Evolutionary conservation across 1,284 basidiomycete genomes (phyloP), one percentile per base, ranked within the genome.

Genomic region (Puccinia brachypodii): DNA sequence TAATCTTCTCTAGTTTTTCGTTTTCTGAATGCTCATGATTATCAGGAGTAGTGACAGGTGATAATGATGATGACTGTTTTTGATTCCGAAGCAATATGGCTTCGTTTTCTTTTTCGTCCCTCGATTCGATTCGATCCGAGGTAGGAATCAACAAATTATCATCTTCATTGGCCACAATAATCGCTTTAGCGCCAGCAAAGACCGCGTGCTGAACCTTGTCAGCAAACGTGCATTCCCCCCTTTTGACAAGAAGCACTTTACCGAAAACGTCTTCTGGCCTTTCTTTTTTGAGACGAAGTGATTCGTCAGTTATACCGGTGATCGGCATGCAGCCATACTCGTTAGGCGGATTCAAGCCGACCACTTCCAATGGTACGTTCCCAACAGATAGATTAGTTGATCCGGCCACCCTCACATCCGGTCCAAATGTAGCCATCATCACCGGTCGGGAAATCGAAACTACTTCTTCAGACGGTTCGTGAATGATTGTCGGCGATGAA

Each of bases 401-500:
- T 3, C 53, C 53, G 11, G 36, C 4, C 1, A 31, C 6, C 28
- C 58, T 16, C 22, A 81, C 71, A 31, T 81, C 79, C 25, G 79
- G 60, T 22, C 79, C 79, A 40, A 81, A 81, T 19, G 62, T 69
- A 0, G 79, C 71, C 60, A 62, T 66, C 79, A 81, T 81, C 28
- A 69, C 79, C n/a, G 50, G 25, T 47, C 62, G 60, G 25, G n/a
- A 11, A 22, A 78, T 78, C 64, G 33, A 28, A 19, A 19, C 47
- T n/a, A 40, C 16, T 3, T 50, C 31, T 33, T 53, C 28, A 14
- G 9, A 16, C 28, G 68, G 14, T 25, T 47, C 42, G 6, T 9
- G 16, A 31, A 3, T 64, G 28, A 2, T 42, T 25, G 19, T n/a
- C 38, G 64, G 47, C 22, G 47, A 11, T 50, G 47, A n/a, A 50